Evolutionary conservation across 2,329 filamentous ascomycete genomes (phyloP), one percentile per base, ranked within the genome.

Genomic region (Blumeria graminis): DNA sequence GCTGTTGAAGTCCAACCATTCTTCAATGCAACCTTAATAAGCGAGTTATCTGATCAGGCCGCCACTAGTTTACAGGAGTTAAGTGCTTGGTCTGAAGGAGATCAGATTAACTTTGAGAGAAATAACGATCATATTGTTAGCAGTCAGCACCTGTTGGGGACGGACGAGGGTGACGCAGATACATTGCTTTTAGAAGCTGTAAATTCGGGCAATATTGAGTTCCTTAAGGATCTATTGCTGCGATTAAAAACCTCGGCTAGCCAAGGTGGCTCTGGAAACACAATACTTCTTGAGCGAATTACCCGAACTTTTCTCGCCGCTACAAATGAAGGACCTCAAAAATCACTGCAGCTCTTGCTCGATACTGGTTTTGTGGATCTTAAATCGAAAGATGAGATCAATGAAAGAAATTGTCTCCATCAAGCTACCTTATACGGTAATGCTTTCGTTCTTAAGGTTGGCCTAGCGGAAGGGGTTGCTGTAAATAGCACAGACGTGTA

Each of bases 1-100:
- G 92, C 92, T 8, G 90, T 98, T 60, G 92, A 98, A 69, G 89
- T 96, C 7, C 92, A 96, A 65, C 92, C 92, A 6, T 96, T 93
- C 69, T 98, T 96, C 76, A 96, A 98, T 69, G 82, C 90, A 50
- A 86, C 93, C 61, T 88, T 96, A 63, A 94, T 98, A 65, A 94
- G 89, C 69, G 90, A 94, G 65, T 76, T 98, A 10, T 95, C 92
- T 4, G 92, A 98, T 62, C 88, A 94, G 71, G 92, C 92, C 8
- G 96, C 92, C 0, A 95, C 88, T n/a, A 93, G 88, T 63, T 72
- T 94, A 39, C 82, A 96, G 62, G 92, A 96, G 66, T 80, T 96
- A 51, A 90, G 90, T 56, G 92, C 90, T 38, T 96, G 90, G 90
- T 88, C 89, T 18, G 92, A 98, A 69, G 92, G 92, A 22, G 92